Evolutionary conservation across 345 rosid genomes (phyloP), one percentile per base, ranked within the genome.

Genomic region (Lumnitzera littorea): DNA sequence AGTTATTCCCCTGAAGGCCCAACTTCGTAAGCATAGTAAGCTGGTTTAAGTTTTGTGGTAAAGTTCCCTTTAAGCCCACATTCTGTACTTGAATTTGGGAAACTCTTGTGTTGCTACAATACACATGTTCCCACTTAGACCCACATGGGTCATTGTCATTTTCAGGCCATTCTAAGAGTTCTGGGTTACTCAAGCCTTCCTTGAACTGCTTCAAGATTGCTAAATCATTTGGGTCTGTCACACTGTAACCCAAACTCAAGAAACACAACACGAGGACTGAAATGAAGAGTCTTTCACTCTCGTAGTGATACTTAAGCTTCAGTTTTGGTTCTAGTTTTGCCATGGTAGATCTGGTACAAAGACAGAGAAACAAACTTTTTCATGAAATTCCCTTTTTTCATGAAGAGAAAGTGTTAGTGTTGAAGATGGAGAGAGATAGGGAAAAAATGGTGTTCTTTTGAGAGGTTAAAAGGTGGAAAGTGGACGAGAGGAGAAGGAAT

Each of bases 111-210:
- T 67, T 76, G 24, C 52, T 43, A 61, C 96, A 88, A 60, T 23
- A 62, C 23, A 88, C 84, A 62, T 81, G 76, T 24, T 78, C 74
- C 96, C 91, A 88, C 2, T 69, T 70, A 54, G 74, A 61, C 7
- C 91, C 91, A 68, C 96, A 88, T 0, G 91, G 96, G 72, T 88
- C 96, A 16, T 64, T 77, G 14, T 78, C 85, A 63, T 57, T 62
- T n/a, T 56, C 65, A 15, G 96, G 91, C 96, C 96, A 88, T 57
- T 74, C 61, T 48, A 88, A 72, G 56, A 80, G 76, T 64, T 83
- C 84, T 15, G 91, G 84, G 50, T 88, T 88, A 67, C 77, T 75
- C 53, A 88, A 76, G 57, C 86, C 88, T 23, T 81, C 78, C 49
- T 80, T 77, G 54, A 85, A 78, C 74, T 81, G 70, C 57, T 76